Evolutionary conservation across 768 basidiomycete genomes (phyloP), one percentile per base, ranked within the genome.

Genomic region (Dentipellis sp.): DNA sequence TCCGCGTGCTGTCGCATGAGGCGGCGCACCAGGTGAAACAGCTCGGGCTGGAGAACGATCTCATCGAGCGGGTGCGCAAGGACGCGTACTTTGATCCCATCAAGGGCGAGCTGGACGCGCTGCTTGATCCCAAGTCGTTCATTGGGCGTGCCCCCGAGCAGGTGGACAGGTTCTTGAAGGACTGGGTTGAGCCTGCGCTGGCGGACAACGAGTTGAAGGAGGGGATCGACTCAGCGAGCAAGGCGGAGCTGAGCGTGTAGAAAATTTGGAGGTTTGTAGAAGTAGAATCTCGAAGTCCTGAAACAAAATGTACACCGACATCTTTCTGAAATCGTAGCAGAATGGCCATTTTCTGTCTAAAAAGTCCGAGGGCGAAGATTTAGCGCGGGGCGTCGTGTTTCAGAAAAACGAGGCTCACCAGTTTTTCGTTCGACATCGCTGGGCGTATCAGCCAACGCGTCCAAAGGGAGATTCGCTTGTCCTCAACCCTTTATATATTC

Each of bases 101-200:
- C 72, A 87, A 86, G 64, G 75, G 66, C 51, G 80, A 94, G 49
- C 76, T 98, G 51, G 91, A 92, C 42, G 71, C 65, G 38, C 70
- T 98, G 62, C 75, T 99, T 58, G 85, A 97, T 50, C 93, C 97
- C 29, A 72, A 72, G 60, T 94, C 84, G 54, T 99, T 98, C 69
- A 81, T 97, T 50, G 95, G 97, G 2, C 78, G 94, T 16, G 97
- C 97, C 11, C 92, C 95, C 1, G 83, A 98, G 68, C 97, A 98
- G 75, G 94, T 97, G 11, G 91, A 93, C 68, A 75, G 68, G 56
- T 98, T 99, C 71, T 66, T 98, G 56, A 77, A 72, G 65, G 88
- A 93, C 1, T 94, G 90, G 87, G 93, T 98, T 19, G 71, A 71
- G 53, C 93, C 94, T n/a, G 91, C 86, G 10, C 70, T 97, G 60